Evolutionary conservation across 345 rosid genomes (phyloP).

Genomic region (Reutealis trisperma): DNA sequence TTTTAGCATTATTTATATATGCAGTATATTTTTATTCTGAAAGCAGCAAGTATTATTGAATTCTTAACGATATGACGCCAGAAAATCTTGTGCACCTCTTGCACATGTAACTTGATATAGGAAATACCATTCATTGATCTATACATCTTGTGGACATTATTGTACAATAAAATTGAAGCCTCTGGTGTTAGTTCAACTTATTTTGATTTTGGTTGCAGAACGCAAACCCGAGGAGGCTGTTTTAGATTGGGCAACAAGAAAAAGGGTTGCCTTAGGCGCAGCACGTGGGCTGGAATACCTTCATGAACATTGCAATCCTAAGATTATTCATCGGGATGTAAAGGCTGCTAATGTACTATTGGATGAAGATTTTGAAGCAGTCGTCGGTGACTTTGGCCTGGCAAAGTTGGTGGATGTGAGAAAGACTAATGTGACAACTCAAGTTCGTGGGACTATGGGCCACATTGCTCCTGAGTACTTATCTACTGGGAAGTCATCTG

Average conservation of each 20-base stretch:
- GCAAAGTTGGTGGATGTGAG: conserved; percentile 95
- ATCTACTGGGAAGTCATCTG: conserved; percentile 96
- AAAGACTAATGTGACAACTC: conserved; percentile 86
- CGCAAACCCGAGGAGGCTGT: conserved; percentile 77
- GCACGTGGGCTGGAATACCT: conserved; percentile 98
- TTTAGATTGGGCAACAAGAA: conserved; percentile 80
- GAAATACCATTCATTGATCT: not conserved
- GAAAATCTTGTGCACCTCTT: not conserved
- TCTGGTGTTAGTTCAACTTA: not conserved
- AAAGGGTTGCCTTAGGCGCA: conserved; percentile 83
- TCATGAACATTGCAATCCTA: conserved; percentile 95
- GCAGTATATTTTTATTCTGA: too few relatives aligned
- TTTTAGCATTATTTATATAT: too few relatives aligned
- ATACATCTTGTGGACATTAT: not conserved
- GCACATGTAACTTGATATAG: not conserved
- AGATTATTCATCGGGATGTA: conserved; percentile 95
- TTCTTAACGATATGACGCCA: not conserved
- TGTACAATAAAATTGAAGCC: not conserved
- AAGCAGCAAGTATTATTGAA: not conserved
- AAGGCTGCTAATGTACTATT: conserved; percentile 95
- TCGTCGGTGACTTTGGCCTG: conserved; percentile 95
- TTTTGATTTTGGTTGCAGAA: conserved; percentile 50
- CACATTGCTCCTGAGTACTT: conserved; percentile 97
- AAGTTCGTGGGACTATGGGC: conserved; percentile 99
- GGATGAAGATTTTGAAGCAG: conserved; percentile 95